Conservation (phyloP, 1,284 basidiomycete genomes). For the Rhodotorula sp. region DNA sequence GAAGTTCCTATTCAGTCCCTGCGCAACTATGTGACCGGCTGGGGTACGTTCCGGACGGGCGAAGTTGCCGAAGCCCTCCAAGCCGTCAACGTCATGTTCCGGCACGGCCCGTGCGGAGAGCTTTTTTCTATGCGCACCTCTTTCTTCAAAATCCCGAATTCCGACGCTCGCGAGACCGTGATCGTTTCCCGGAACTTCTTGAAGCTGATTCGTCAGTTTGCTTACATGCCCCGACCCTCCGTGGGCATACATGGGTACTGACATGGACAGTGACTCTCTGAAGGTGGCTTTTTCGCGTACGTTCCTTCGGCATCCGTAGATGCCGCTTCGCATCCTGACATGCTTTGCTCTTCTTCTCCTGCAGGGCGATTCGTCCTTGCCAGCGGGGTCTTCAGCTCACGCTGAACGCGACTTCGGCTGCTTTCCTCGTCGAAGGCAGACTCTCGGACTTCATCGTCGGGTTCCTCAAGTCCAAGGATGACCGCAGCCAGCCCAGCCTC, state of each 20-base stretch:
- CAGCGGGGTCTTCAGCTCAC: constrained; percentile 6
- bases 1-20: constrained; percentile 7
- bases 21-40: constrained; percentile 1
- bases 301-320: neutral
- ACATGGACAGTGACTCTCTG: neutral
- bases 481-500: neutral
- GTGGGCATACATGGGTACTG: neutral
- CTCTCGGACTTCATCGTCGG: constrained; percentile 3
- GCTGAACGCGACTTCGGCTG: constrained; percentile 25
- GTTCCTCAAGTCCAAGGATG: neutral
- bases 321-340: neutral
- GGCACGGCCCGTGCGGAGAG: constrained; percentile 8
- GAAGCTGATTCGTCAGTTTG: neutral
- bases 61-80: constrained; percentile 15
- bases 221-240: neutral
- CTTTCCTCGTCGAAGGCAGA: constrained; percentile 13
- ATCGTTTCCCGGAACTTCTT: neutral
- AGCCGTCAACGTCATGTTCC: constrained; percentile 24
- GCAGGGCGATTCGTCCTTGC: constrained; percentile 11
- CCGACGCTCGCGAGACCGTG: neutral
- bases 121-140: constrained; percentile 3
- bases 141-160: constrained; percentile 4
- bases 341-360: no score
- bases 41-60: neutral
- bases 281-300: constrained; percentile 20